A percentile compares a stretch with the other conserved stretches of the same genome.
Conservation (phyloP, 129 eudicot genomes). For the Cynara cardunculus region DNA sequence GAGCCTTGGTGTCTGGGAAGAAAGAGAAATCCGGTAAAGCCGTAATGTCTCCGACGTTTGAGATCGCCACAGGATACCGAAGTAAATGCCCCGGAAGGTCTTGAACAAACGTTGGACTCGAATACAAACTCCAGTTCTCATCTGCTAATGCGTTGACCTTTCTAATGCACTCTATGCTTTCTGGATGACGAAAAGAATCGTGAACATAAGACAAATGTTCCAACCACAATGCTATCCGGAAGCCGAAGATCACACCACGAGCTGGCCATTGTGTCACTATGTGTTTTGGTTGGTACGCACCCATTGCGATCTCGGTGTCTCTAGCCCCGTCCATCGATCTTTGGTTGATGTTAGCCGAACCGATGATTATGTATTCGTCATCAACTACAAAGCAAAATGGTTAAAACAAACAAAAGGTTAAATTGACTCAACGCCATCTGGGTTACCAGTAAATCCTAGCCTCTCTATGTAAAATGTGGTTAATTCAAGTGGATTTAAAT, state of each 20-base stretch:
- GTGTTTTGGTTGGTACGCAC: conserved; percentile 78
- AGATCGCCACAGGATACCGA: conserved; percentile 54
- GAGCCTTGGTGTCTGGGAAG: conserved; percentile 90
- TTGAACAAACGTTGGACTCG: conserved; percentile 32
- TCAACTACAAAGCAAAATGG: conserved; percentile 44
- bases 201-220: conserved; percentile 56
- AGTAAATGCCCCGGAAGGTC: conserved; percentile 82
- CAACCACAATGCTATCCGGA: conserved; percentile 72
- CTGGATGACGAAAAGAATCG: conserved; percentile 42
- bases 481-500: no score
- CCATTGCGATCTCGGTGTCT: conserved; percentile 92
- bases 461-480: no score
- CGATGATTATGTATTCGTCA: conserved; percentile 91
- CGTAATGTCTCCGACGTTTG: conserved; percentile 40
- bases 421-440: background rate
- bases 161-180: conserved; percentile 49
- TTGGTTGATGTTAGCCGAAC: conserved; percentile 94
- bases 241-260: conserved; percentile 54
- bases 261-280: conserved; percentile 33
- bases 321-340: conserved; percentile 94
- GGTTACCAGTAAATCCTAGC: background rate
- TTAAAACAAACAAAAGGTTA: background rate
- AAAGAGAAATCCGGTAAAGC: conserved; percentile 50
- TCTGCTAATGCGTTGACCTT: conserved; percentile 53
- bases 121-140: conserved; percentile 54